These are phyloP conservation scores for Bipolaris oryzae DNA, from an alignment of 2,329 filamentous ascomycete species.

Conservation along the genomic window DNA sequence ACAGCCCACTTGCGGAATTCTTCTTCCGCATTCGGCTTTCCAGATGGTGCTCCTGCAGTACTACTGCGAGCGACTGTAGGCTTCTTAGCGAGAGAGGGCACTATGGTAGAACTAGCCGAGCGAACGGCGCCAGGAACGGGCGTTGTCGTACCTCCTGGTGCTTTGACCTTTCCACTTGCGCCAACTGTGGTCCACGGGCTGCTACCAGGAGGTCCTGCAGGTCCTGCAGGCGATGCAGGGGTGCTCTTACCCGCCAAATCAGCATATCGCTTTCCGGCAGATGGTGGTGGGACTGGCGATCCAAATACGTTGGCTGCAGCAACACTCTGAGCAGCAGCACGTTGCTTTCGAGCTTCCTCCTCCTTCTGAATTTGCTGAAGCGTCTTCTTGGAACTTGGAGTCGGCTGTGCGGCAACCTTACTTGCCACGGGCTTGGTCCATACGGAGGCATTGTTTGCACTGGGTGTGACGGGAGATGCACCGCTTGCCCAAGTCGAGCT, in stretches of 20 bases:
- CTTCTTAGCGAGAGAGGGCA: slow-evolving; percentile 57
- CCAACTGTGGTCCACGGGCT: slow-evolving; percentile 94
- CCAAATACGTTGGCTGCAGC: slow-evolving; percentile 54
- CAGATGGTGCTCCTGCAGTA: slow-evolving; percentile 51
- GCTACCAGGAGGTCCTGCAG: slow-evolving; percentile 49
- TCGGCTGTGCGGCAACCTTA: slow-evolving; percentile 54
- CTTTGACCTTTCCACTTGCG: slow-evolving; percentile 88
- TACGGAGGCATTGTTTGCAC: slow-evolving; percentile 54
- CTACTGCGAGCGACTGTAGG: slow-evolving; percentile 59
- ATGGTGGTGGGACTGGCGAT: slow-evolving; percentile 50
- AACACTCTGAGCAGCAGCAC: slow-evolving; percentile 61
- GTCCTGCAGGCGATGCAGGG: slow-evolving; percentile 45
- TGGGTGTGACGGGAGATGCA: slow-evolving; percentile 70
- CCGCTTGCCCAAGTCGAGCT: slow-evolving; percentile 84
- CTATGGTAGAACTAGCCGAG: slow-evolving; percentile 54
- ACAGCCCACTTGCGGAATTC: slow-evolving; percentile 95
- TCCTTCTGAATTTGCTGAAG: slow-evolving; percentile 96
- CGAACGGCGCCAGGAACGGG: slow-evolving; percentile 55
- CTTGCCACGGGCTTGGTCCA: slow-evolving; percentile 66
- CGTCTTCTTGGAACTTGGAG: slow-evolving; percentile 74
- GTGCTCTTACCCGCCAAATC: slow-evolving; percentile 84
- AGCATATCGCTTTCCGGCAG: slow-evolving; percentile 83
- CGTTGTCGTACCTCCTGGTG: slow-evolving; percentile 65
- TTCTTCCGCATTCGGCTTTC: slow-evolving; percentile 72
- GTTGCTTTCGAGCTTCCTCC: slow-evolving; percentile 88